Base-by-base conservation (phyloP, 805 yeast genomes). In the Ogataea kodamae region DNA sequence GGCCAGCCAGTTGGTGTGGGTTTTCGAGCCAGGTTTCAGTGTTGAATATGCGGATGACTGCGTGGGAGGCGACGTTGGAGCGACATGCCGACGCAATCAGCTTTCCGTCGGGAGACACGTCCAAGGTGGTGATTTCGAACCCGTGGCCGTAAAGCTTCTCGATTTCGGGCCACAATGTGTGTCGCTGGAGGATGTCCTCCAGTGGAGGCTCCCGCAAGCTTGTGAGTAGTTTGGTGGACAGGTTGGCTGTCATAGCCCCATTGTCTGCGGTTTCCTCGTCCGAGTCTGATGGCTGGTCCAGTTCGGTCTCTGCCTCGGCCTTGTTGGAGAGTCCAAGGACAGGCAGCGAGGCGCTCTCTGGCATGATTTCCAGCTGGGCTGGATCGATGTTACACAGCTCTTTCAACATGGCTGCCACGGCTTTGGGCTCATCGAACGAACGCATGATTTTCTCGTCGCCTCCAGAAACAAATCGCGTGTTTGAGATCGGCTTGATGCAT, bases 91-190 rank as follows among this genome's bases (percentile, higher is more conserved):
- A 78, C 2, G 96, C 96, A 26, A 92, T 69, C 16, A 81, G 55
- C 22, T 62, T 55, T 9, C 76, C 72, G 48, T 73, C 78, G 4
- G 80, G 76, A 6, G 87, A 75, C 1, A 78, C 72, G 33, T 84
- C 95, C 23, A 88, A 70, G 27, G 90, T 72, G 0, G 87, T 76
- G 22, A 89, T 77, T 56, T 94, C 99, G 59, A 87, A 94, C 6
- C 99, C 99, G 57, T 92, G 99, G 0, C 99, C 99, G 52, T 92
- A 92, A 26, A 92, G 61, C 56, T 92, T 92, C 50, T 92, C 98
- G 36, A 81, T 65, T 54, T 92, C 99, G 0, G 98, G 98, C 81
- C 94, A 92, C 33, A 92, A 65, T 0, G 97, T 85, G 53, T 80
- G 86, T 51, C 97, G 72, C 56, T 92, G 97, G 17, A 92, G 65